Conservation (phyloP, 805 yeast species). For the Schwanniomyces pseudopolymorphus region DNA sequence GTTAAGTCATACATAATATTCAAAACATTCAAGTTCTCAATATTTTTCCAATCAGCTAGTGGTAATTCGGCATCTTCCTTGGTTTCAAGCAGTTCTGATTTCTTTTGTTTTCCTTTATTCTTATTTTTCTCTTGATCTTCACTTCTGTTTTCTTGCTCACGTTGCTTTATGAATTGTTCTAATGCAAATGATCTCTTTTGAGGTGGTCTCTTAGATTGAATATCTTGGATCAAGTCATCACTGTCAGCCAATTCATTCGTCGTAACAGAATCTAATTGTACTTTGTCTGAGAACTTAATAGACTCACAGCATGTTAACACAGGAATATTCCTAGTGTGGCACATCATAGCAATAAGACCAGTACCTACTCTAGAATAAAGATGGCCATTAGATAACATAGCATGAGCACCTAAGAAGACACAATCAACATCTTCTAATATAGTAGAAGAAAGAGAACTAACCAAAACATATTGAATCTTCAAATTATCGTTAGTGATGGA, state of each 20-base stretch:
- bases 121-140: slow-evolving; percentile 21
- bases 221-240: slow-evolving; percentile 59
- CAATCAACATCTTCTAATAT: slow-evolving; percentile 84
- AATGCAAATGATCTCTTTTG: slow-evolving; percentile 61
- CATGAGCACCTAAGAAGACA: slow-evolving; percentile 94
- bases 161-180: slow-evolving; percentile 56
- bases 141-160: slow-evolving; percentile 28
- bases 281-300: slow-evolving; percentile 90
- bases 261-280: slow-evolving; percentile 94
- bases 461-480: slow-evolving; percentile 72
- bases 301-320: slow-evolving; percentile 95
- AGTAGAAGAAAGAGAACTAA: slow-evolving; percentile 72
- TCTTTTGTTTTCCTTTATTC: slow-evolving; percentile 12
- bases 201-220: slow-evolving; percentile 52
- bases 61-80: slow-evolving; percentile 30
- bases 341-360: slow-evolving; percentile 89
- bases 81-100: slow-evolving; percentile 5
- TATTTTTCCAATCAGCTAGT: slow-evolving; percentile 61
- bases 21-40: slow-evolving; percentile 66
- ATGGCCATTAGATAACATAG: slow-evolving; percentile 93
- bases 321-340: slow-evolving; percentile 84
- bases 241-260: slow-evolving; percentile 86
- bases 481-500: slow-evolving; percentile 53
- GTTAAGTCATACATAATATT: slow-evolving; percentile 92
- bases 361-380: slow-evolving; percentile 93